Percentiles rank a stretch among this genome's conserved stretches.
Conservation (phyloP, 2,329 filamentous ascomycete genomes). For the Colletotrichum spinosum region DNA sequence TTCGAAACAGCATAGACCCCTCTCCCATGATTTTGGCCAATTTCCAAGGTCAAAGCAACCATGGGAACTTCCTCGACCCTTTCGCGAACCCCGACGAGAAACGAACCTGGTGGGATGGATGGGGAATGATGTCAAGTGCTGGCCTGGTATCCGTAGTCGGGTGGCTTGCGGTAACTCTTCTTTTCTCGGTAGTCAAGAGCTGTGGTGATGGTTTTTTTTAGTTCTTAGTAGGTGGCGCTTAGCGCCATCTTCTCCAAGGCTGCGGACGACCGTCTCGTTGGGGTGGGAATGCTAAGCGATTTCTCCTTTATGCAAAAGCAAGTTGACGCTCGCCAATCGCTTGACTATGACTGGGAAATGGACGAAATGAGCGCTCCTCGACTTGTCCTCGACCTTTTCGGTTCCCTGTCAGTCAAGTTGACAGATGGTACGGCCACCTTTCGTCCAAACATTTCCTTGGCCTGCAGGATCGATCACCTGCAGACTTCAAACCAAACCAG, state of each 20-base stretch:
- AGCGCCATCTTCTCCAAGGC: background rate
- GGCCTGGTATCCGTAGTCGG: conserved; percentile 11
- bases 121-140: conserved; percentile 25
- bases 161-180: background rate
- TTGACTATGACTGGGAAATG: background rate
- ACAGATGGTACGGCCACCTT: conserved; percentile 18
- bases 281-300: conserved; percentile 6
- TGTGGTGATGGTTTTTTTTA: conserved; percentile 4
- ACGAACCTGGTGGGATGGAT: background rate
- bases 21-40: conserved; percentile 25
- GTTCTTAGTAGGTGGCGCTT: background rate
- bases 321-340: background rate
- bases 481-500: background rate
- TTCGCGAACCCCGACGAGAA: conserved; percentile 15
- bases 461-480: conserved; percentile 16
- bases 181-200: too few relatives aligned
- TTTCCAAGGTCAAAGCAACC: conserved; percentile 27
- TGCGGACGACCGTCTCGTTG: background rate
- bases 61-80: conserved; percentile 14
- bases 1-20: conserved; percentile 30
- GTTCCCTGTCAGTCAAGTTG: conserved; percentile 11
- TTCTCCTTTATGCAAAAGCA: conserved; percentile 23
- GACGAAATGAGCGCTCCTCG: background rate
- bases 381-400: background rate
- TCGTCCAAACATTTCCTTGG: conserved; percentile 27